Percentiles rank a stretch among this genome's conserved stretches.
Evolutionary conservation across 1,284 basidiomycete species (phyloP).

Genomic region (Puccinia triticina): DNA sequence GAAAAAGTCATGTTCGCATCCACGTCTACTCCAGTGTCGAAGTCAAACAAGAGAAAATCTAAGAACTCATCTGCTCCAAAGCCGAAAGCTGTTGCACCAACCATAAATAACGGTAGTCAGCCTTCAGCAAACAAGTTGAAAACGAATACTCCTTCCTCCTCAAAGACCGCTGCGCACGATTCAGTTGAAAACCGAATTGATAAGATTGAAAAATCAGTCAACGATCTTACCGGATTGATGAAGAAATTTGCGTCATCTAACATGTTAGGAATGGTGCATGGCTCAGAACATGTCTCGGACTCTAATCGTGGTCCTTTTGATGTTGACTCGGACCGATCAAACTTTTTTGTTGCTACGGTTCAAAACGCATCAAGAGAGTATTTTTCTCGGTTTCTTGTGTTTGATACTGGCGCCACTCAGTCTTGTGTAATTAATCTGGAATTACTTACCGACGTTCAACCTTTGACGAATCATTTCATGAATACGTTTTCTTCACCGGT

Average conservation of each 20-base stretch:
- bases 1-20: background rate
- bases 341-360: background rate
- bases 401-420: slow-evolving; percentile 10
- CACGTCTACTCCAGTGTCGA: background rate
- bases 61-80: background rate
- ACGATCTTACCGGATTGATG: background rate
- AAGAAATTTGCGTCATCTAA: background rate
- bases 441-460: background rate
- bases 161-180: too few species aligned
- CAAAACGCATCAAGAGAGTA: background rate
- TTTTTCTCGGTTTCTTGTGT: background rate
- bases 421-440: background rate
- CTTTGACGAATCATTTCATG: background rate
- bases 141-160: too few species aligned
- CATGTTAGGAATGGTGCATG: background rate
- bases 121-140: background rate
- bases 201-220: background rate
- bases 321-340: background rate
- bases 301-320: background rate
- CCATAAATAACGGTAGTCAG: background rate
- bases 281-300: background rate
- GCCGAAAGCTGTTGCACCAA: slow-evolving; percentile 4
- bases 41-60: background rate
- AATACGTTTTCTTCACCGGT: background rate
- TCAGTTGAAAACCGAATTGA: background rate